phyloP scores from a whole-genome alignment of 768 basidiomycete genomes.

The Kwoniella heveanensis region DNA sequence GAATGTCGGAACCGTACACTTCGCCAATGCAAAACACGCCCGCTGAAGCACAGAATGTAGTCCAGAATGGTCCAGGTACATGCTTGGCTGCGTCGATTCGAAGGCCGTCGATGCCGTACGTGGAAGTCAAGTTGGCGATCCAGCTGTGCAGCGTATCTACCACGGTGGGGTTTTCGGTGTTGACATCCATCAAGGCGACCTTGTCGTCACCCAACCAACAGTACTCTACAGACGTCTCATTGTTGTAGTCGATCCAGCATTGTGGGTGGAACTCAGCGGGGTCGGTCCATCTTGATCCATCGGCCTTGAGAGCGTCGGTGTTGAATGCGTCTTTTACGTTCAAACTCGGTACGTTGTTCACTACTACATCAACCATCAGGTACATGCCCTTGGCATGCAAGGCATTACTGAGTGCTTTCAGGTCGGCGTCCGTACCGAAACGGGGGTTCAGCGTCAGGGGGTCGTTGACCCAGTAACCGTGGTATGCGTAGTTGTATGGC shows the following conservation, averaged over 20 bases:
- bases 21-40: conserved; percentile 88
- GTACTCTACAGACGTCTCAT: conserved; percentile 56
- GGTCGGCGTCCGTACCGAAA: conserved; percentile 75
- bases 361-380: conserved; percentile 81
- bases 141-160: conserved; percentile 66
- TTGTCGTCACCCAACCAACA: conserved; percentile 76
- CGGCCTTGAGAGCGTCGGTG: conserved; percentile 26
- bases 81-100: conserved; percentile 72
- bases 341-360: conserved; percentile 76
- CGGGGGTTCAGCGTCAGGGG: conserved; percentile 67
- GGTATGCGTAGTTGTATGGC: conserved; percentile 78
- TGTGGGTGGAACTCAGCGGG: conserved; percentile 71
- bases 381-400: conserved; percentile 77
- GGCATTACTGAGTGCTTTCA: conserved; percentile 68
- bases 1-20: conserved; percentile 66
- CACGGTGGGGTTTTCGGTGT: conserved; percentile 72
- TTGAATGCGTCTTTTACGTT: conserved; percentile 55
- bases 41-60: conserved; percentile 69
- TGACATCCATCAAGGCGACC: conserved; percentile 75
- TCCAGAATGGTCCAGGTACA: conserved; percentile 75
- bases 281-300: conserved; percentile 44
- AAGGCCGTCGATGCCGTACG: conserved; percentile 79
- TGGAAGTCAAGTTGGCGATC: conserved; percentile 69
- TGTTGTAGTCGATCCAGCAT: conserved; percentile 71
- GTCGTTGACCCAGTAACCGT: conserved; percentile 63